phyloP scores from a whole-genome alignment of 2,329 filamentous ascomycete species.

The Cryphonectria japonica region DNA sequence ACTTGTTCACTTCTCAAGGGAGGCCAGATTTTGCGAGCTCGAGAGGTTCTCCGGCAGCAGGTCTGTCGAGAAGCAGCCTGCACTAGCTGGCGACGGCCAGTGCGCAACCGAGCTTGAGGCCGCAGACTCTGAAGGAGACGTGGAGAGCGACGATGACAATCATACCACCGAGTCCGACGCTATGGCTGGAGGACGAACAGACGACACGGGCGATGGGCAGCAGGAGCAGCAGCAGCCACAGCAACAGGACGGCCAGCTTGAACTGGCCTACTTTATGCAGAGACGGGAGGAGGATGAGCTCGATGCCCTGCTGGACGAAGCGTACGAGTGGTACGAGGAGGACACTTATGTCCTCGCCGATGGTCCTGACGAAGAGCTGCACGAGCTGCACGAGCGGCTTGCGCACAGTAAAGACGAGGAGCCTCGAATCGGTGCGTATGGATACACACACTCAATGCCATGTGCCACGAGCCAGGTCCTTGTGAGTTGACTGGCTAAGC shows the following conservation, averaged over 20 bases:
- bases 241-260: background rate
- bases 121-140: background rate
- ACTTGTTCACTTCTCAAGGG: background rate
- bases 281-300: background rate
- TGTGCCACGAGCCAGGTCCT: background rate
- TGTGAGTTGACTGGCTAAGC: too few relatives aligned
- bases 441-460: background rate
- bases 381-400: background rate
- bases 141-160: background rate
- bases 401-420: background rate
- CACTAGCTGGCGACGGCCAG: background rate
- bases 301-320: background rate
- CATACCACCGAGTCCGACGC: background rate
- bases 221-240: background rate
- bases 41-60: background rate
- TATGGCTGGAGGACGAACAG: background rate
- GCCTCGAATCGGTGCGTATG: background rate
- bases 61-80: background rate
- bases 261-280: background rate
- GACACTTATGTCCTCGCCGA: background rate
- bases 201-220: background rate
- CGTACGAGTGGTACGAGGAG: slow-evolving; percentile 2
- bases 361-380: background rate
- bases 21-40: background rate
- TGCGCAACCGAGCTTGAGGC: background rate